Evolutionary conservation across 805 yeast genomes (phyloP).

Genomic region (Ogataea nakhonphanomensis): DNA sequence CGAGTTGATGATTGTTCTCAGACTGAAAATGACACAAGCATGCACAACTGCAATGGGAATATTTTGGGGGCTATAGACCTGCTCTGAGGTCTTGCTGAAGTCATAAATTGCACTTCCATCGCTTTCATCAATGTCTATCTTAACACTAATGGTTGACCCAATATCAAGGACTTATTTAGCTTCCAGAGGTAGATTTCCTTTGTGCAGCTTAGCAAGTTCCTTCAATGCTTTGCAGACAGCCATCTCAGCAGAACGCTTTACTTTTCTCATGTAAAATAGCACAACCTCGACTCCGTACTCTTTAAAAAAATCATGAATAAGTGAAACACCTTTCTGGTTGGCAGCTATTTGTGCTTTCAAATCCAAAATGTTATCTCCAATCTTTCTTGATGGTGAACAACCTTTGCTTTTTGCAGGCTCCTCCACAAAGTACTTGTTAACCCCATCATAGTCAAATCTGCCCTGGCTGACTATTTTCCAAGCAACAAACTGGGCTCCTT

Average conservation of each 20-base stretch:
- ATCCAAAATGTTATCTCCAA: constrained; percentile 52
- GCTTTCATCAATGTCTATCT: constrained; percentile 39
- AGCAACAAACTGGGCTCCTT: constrained; percentile 53
- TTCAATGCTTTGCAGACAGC: constrained; percentile 38
- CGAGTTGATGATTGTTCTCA: constrained; percentile 45
- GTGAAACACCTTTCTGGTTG: constrained; percentile 48
- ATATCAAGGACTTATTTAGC: constrained; percentile 55
- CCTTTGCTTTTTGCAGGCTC: constrained; percentile 47
- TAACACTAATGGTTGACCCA: constrained; percentile 47
- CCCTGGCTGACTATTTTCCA: constrained; percentile 51
- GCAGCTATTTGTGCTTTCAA: constrained; percentile 49
- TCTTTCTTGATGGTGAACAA: constrained; percentile 54
- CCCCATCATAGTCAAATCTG: constrained; percentile 50
- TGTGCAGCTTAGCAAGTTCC: constrained; percentile 40
- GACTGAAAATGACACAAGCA: constrained; percentile 53
- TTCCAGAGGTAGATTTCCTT: constrained; percentile 33
- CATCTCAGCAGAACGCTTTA: constrained; percentile 44
- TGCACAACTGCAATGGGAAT: constrained; percentile 54
- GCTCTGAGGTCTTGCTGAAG: constrained; percentile 52
- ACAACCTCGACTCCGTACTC: constrained; percentile 44
- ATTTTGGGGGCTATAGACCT: constrained; percentile 50
- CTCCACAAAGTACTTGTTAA: constrained; percentile 44
- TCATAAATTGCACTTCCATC: constrained; percentile 49
- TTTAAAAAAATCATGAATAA: constrained; percentile 40
- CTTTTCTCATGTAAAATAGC: constrained; percentile 45